Evolutionary conservation across 371 early-diverging fungal genomes (phyloP), one percentile per base, ranked within the genome.

Genomic region (Mucor mucedo): DNA sequence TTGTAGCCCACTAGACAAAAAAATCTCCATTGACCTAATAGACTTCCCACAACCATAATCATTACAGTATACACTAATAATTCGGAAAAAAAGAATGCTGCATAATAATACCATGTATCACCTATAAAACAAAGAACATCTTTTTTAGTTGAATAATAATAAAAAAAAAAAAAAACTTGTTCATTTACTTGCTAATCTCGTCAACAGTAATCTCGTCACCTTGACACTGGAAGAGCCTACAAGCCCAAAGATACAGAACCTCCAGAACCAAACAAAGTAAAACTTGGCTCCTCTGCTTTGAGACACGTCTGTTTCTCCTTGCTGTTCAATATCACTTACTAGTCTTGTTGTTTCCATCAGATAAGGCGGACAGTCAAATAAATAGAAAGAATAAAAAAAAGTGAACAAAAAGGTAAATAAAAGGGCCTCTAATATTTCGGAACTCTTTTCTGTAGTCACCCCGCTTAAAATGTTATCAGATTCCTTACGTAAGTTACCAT

Each of bases 191-290:
- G 49, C 47, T 48, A 72, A 47, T 21, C 6, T 8, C 21, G 21
- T 21, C 21, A 47, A 47, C 16, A 47, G 47, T n/a, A 47, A 8
- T 47, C 71, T 57, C 4, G 78, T 76, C 10, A 81, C 70, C 11
- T 62, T 66, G 10, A 78, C 67, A 67, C 78, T 81, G 5, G 73
- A 69, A 14, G 81, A 81, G 3, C 81, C 81, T 3, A 73, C 73
- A 5, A 81, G 39, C 14, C 55, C 73, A 62, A 81, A 81, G 8
- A 81, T 73, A 28, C 53, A 60, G 35, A 81, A 52, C 4, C 81
- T 60, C 76, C 76, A 76, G 9, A 69, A 10, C 80, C 76, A 81
- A 2, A 69, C 13, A 10, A 64, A 16, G 38, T 61, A 69, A 9
- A 55, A 63, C 7, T 52, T 62, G 52, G 30, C 54, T 16, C 39